phyloP scores from a whole-genome alignment of 495 filamentous ascomycete genomes.

The Cercophora samala region DNA sequence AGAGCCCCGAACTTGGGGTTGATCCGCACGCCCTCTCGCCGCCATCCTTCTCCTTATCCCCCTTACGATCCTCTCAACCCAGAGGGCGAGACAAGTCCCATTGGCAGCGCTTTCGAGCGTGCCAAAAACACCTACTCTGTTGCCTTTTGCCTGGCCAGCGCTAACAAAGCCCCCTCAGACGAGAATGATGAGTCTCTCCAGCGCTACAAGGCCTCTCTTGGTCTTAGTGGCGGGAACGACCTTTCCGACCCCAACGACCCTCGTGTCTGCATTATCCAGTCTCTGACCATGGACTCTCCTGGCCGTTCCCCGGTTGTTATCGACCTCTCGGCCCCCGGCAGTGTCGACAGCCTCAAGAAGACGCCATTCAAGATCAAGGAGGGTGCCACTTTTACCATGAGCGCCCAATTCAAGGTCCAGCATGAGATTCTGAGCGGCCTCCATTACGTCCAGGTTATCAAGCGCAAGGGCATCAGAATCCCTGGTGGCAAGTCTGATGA shows the following conservation, averaged over 20 bases:
- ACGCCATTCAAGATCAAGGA: constrained; percentile 98
- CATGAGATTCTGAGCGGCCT: constrained; percentile 90
- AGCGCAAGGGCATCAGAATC: constrained; percentile 76
- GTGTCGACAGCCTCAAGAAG: constrained; percentile 69
- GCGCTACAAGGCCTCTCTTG: constrained; percentile 95
- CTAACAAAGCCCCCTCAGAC: constrained; percentile 38
- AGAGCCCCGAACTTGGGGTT: constrained; percentile 6
- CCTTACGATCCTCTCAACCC: background rate
- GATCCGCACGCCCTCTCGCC: constrained; percentile 9
- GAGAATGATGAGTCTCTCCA: constrained; percentile 85
- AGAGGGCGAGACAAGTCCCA: background rate
- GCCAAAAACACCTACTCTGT: background rate
- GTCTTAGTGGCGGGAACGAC: constrained; percentile 61
- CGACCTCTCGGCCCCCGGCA: constrained; percentile 64
- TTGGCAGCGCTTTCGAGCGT: constrained; percentile 2
- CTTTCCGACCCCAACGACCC: constrained; percentile 72
- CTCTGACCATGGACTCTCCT: constrained; percentile 75
- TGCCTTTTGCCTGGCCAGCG: background rate
- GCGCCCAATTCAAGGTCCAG: constrained; percentile 87
- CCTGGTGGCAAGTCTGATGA: constrained; percentile 76
- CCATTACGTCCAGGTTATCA: constrained; percentile 91
- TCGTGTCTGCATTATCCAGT: constrained; percentile 82
- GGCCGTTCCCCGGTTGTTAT: constrained; percentile 82
- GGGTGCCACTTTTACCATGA: constrained; percentile 86
- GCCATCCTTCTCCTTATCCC: constrained; percentile 19